Evolutionary conservation across 2,329 filamentous ascomycete genomes (phyloP), one percentile per base, ranked within the genome.

Genomic region (Pyrenochaeta sp.): DNA sequence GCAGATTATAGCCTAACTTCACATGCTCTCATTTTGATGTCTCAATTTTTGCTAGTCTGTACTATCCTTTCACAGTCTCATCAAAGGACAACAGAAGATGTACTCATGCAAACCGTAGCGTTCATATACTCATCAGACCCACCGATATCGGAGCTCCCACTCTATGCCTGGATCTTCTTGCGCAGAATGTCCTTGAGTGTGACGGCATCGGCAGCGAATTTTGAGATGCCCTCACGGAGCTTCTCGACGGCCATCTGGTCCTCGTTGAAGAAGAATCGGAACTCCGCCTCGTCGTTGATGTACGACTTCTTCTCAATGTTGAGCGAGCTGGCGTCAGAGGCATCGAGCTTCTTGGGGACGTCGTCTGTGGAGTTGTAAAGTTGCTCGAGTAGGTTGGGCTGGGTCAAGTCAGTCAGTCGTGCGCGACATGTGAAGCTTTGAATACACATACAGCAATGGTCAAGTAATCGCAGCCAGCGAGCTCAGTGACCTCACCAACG

Each of bases 261-360:
- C 86, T 99, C 95, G 86, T 99, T 99, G 88, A 99, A 97, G 82
- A 93, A 90, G 85, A 97, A 99, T 79, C 95, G 92, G 93, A 98
- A 99, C 44, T 81, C 75, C 48, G 92, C 73, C 87, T 99, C 95
- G 80, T 95, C 84, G 76, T 89, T 87, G 80, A 99, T 89, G 87
- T 97, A 99, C 53, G 82, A 83, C 85, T 90, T 91, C 90, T 92
- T 96, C 83, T 90, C 81, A 66, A 99, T 86, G 80, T 95, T 80
- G 64, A 95, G 85, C 51, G 81, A 77, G 65, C 78, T 57, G 57
- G 93, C 92, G 53, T 77, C 75, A 42, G 85, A 75, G 45, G 92
- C 82, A 71, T 94, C 86, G 60, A 99, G 91, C 89, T 98, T 99
- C 89, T 96, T 87, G 78, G 94, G 92, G 44, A 99, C 92, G 17